These are phyloP conservation scores for Flaveria sonorensis DNA, from an alignment of 129 eudicot species.

Conservation along the genomic window DNA sequence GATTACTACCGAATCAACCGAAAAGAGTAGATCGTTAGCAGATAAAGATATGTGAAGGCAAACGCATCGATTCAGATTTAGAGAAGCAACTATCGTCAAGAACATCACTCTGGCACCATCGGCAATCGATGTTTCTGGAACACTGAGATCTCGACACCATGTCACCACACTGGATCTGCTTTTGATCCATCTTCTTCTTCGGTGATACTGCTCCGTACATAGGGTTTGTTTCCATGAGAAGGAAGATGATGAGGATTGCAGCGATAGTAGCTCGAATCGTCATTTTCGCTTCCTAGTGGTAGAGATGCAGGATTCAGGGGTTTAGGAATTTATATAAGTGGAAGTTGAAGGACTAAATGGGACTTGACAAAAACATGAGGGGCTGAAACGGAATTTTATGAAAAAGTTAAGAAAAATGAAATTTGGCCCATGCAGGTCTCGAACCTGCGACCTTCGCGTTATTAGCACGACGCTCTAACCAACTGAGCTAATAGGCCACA, in stretches of 20 bases:
- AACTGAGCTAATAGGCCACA: slow-evolving; percentile 85
- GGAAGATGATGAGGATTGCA: slow-evolving; percentile 21
- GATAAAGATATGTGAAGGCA: slow-evolving; percentile 70
- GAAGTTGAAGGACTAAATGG: slow-evolving; percentile 11
- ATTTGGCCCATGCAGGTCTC: slow-evolving; percentile 90
- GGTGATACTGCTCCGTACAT: not conserved
- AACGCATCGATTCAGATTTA: slow-evolving; percentile 56
- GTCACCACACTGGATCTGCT: slow-evolving; percentile 42
- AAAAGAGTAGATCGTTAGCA: slow-evolving; percentile 28
- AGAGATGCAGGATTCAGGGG: not conserved
- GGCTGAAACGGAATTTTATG: not conserved
- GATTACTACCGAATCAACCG: not conserved
- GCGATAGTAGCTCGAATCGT: slow-evolving; percentile 15
- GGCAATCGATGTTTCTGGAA: slow-evolving; percentile 39
- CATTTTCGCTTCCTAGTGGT: slow-evolving; percentile 12
- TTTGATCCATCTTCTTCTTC: slow-evolving; percentile 22
- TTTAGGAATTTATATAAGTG: slow-evolving; percentile 3
- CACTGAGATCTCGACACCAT: slow-evolving; percentile 53
- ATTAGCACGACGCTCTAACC: slow-evolving; percentile 97
- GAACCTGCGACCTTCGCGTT: slow-evolving; percentile 99
- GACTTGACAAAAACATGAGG: not conserved
- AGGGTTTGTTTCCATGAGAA: slow-evolving; percentile 10
- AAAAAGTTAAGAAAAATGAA: not conserved
- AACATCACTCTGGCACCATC: slow-evolving; percentile 68
- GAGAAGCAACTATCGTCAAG: slow-evolving; percentile 64